These are phyloP conservation scores for Quercus agrifolia DNA, from an alignment of 306 rosid species.

Conservation along the genomic window DNA sequence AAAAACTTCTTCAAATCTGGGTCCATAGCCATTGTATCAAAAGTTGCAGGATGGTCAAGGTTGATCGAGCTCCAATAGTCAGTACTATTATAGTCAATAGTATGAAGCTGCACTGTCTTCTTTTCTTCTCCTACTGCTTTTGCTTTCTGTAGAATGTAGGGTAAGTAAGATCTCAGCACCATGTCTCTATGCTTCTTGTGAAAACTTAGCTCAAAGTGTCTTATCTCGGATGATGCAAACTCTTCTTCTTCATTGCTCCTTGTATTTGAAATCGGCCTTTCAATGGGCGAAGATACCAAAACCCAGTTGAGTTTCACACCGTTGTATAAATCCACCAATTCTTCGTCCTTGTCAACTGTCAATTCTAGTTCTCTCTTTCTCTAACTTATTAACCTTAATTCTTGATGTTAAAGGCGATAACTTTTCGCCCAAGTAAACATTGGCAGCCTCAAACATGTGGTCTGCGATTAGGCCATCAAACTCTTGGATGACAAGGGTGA, in stretches of 20 bases:
- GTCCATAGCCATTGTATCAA: slow-evolving; percentile 49
- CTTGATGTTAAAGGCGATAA: slow-evolving; percentile 11
- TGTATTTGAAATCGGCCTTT: not conserved
- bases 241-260: slow-evolving; percentile 5
- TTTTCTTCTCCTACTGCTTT: slow-evolving; percentile 29
- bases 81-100: slow-evolving; percentile 38
- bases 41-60: slow-evolving; percentile 50
- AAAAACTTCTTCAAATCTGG: slow-evolving; percentile 34
- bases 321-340: slow-evolving; percentile 30
- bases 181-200: slow-evolving; percentile 39
- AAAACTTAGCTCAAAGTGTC: slow-evolving; percentile 44
- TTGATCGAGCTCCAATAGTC: slow-evolving; percentile 49
- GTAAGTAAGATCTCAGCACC: slow-evolving; percentile 44
- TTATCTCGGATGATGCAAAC: slow-evolving; percentile 14
- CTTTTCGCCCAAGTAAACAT: slow-evolving; percentile 38
- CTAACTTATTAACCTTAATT: slow-evolving; percentile 40
- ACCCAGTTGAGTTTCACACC: slow-evolving; percentile 51
- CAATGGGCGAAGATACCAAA: slow-evolving; percentile 24
- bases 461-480: slow-evolving; percentile 41
- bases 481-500: slow-evolving; percentile 45
- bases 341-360: slow-evolving; percentile 41
- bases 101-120: slow-evolving; percentile 50
- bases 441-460: slow-evolving; percentile 48
- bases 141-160: slow-evolving; percentile 25
- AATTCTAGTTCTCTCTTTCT: slow-evolving; percentile 30